Conservation (phyloP, 108 stramenopile genomes). For the Fistulifera solaris region DNA sequence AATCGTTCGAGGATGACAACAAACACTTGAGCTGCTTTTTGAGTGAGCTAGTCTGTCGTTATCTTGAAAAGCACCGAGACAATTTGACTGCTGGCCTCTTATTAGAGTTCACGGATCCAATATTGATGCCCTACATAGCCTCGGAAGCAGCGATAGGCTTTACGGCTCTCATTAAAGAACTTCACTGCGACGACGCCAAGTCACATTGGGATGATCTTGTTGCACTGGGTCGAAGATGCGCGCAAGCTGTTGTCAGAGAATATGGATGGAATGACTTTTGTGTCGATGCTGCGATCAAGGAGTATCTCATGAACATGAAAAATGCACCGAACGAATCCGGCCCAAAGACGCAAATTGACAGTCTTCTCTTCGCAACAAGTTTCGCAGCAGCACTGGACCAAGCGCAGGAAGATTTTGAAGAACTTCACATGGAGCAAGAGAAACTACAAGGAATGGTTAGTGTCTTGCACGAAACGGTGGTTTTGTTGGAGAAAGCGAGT, state of each 20-base stretch:
- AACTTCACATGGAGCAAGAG: background rate
- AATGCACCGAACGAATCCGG: background rate
- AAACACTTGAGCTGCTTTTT: constrained; percentile 19
- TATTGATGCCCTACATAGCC: constrained; percentile 30
- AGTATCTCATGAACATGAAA: constrained; percentile 22
- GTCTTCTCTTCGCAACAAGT: constrained; percentile 34
- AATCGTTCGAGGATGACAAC: constrained; percentile 17
- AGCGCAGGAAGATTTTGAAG: constrained; percentile 27
- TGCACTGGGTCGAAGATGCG: constrained; percentile 27
- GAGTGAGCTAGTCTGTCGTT: constrained; percentile 34
- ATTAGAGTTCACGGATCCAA: constrained; percentile 27
- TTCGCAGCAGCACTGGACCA: constrained; percentile 31
- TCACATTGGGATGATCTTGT: constrained; percentile 26
- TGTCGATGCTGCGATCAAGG: constrained; percentile 25
- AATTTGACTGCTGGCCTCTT: constrained; percentile 15
- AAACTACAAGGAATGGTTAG: constrained; percentile 4
- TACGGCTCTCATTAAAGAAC: constrained; percentile 22
- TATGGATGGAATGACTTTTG: constrained; percentile 43
- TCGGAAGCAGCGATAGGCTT: constrained; percentile 38
- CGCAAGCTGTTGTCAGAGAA: constrained; percentile 28
- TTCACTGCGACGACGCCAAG: constrained; percentile 15
- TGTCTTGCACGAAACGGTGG: background rate
- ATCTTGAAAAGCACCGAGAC: constrained; percentile 28
- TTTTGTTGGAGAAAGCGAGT: constrained; percentile 2
- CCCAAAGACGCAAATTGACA: constrained; percentile 13